Evolutionary conservation across 106 monocot genomes (phyloP), one percentile per base, ranked within the genome.

Genomic region (Vanilla planifolia): DNA sequence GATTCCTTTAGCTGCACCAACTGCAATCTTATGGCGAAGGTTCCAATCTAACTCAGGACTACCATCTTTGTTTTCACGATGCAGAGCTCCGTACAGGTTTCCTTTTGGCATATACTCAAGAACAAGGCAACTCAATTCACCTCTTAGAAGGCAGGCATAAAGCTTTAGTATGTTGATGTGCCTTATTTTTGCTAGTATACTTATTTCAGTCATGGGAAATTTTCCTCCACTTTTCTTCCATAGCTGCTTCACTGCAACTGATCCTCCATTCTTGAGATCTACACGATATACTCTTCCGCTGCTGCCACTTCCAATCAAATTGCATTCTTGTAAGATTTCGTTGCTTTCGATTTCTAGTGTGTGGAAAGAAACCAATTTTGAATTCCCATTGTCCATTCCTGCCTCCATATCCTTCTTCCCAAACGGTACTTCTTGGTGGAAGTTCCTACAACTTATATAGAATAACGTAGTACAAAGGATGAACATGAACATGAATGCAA

Each of bases 91-190:
- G 37, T 81, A 57, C 17, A 93, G 67, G 44, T 82, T 89, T 20
- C 93, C 93, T 25, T 89, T 82, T 0, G 79, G 67, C 82, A 85
- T 82, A 65, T 82, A 81, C 77, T 88, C 92, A 11, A 81, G 72
- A 24, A 92, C 79, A 24, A 89, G 71, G 30, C 77, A 89, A 40
- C 74, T 77, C 4, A 27, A 64, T 15, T 66, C 74, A 10, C 68
- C 89, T 51, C 60, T 75, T 3, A 67, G 69, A 59, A 85, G 56
- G 45, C 77, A 79, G 11, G 85, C 79, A 29, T 85, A 81, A 20
- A 93, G 82, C 50, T 89, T 93, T 46, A 93, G 55, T 63, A 89
- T 82, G 47, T 93, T 89, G 21, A 57, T 71, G 48, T 93, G 93
- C 69, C 82, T 73, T 21, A 93, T 77, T 60, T 77, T 89, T 22